Percentiles rank a stretch among this genome's conserved stretches.
phyloP scores from a whole-genome alignment of 768 basidiomycete species.

The Cystofilobasidium ferigula region DNA sequence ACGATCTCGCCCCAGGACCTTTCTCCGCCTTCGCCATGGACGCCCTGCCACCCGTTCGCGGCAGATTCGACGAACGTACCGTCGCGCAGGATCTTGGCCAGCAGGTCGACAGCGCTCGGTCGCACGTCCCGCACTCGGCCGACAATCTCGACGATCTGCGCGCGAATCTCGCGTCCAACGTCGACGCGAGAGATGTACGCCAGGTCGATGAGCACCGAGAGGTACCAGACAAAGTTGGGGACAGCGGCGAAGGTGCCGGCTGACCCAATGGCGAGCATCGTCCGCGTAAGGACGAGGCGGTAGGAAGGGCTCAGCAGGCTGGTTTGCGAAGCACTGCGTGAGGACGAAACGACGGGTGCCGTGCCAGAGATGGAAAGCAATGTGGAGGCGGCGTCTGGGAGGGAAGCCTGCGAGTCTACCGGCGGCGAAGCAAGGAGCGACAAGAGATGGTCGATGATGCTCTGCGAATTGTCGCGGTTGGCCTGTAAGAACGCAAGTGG shows the following conservation, averaged over 20 bases:
- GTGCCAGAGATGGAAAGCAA: conserved; percentile 18
- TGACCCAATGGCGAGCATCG: conserved; percentile 77
- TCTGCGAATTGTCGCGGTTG: conserved; percentile 69
- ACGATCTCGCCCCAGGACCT: conserved; percentile 66
- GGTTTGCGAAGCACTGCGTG: conserved; percentile 44
- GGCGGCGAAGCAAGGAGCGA: conserved; percentile 53
- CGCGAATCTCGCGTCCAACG: conserved; percentile 63
- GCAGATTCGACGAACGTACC: conserved; percentile 60
- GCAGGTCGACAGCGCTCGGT: conserved; percentile 67
- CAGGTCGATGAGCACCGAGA: conserved; percentile 85
- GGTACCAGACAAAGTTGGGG: conserved; percentile 92
- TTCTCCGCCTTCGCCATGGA: conserved; percentile 46
- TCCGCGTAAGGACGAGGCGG: conserved; percentile 66
- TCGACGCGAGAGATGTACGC: conserved; percentile 74
- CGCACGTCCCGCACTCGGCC: conserved; percentile 54
- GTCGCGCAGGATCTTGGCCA: conserved; percentile 70
- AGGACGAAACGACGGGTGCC: conserved; percentile 14
- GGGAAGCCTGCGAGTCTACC: conserved; percentile 38
- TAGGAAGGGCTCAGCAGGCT: conserved; percentile 64
- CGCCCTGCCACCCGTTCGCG: background rate
- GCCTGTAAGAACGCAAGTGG: conserved; percentile 47
- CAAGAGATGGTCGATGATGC: conserved; percentile 78
- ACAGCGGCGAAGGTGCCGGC: conserved; percentile 74
- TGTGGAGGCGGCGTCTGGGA: conserved; percentile 25
- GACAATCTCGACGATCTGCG: conserved; percentile 76